Base-by-base conservation (phyloP, 495 filamentous ascomycete genomes). In the Penicillium canescens region DNA sequence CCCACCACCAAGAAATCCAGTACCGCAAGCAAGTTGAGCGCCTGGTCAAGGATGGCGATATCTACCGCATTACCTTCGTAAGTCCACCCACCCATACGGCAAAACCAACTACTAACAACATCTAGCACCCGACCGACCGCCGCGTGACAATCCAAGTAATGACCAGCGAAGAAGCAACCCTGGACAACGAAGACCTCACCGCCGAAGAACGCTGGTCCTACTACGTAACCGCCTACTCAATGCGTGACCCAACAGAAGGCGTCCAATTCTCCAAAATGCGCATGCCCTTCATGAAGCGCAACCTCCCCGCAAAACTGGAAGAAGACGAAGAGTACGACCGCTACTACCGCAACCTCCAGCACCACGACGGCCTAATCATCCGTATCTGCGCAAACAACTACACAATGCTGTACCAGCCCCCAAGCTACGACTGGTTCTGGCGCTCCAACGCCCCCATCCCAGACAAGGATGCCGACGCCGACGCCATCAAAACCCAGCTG, bases 151-250 rank as follows among this genome's bases (percentile, higher is more conserved):
- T 92, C 2, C 86, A 85, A 43, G 84, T 92, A 60, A 76, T 95
- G 52, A 88, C 87, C 41, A 85, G 82, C 46, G 90, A 92, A 55
- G 91, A 96, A 57, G 82, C 85, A 4, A 95, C 91, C 0, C 88
- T 93, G 61, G 83, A 91, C 47, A 76, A 74, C 46, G 78, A 80
- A 31, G 78, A 81, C 20, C 65, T 87, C 28, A 80, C 74, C 55
- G 69, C 75, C 26, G 80, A 84, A 49, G 78, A 80, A 41, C 79
- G 78, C 45, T 98, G 93, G 93, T 87, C 89, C 44, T 92, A 93
- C 77, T 99, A 99, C 65, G 88, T 96, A 38, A 90, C 91, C 37
- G 89, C 92, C 9, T 99, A 88, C 71, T 86, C 87, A 42, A 88
- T 89, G 64, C 78, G 91, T 39, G 92, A 95, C 52, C 89, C 87